These are phyloP conservation scores for Kalanchoe fedtschenkoi DNA, from an alignment of 164 flowering plant species.

Conservation along the genomic window DNA sequence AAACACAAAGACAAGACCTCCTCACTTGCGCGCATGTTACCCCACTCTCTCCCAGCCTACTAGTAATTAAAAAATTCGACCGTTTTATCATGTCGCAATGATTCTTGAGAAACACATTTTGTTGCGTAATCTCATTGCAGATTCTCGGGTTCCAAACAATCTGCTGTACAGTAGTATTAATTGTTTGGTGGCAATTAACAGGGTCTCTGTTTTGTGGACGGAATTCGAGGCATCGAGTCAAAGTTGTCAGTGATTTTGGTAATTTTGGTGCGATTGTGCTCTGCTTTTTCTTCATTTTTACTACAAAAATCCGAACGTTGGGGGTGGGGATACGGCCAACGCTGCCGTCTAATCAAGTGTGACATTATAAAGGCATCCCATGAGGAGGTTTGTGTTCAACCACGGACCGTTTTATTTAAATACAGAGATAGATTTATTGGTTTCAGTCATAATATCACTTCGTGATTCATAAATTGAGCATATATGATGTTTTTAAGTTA, in stretches of 20 bases:
- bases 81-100: neutral
- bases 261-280: neutral
- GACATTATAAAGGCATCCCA: no score
- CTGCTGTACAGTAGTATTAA: neutral
- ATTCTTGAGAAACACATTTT: neutral
- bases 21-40: neutral
- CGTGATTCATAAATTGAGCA: no score
- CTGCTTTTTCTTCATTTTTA: neutral
- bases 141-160: neutral
- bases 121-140: neutral
- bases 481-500: no score
- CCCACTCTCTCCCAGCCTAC: neutral
- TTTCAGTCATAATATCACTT: no score
- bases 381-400: no score
- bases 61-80: neutral
- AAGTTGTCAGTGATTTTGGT: neutral
- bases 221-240: neutral
- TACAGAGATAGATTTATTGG: no score
- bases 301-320: neutral
- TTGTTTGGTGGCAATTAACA: neutral
- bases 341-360: neutral
- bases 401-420: no score
- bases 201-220: neutral
- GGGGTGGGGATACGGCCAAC: neutral
- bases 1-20: neutral